Evolutionary conservation across 805 yeast genomes (phyloP), one percentile per base, ranked within the genome.

Genomic region (Candida suzukii): DNA sequence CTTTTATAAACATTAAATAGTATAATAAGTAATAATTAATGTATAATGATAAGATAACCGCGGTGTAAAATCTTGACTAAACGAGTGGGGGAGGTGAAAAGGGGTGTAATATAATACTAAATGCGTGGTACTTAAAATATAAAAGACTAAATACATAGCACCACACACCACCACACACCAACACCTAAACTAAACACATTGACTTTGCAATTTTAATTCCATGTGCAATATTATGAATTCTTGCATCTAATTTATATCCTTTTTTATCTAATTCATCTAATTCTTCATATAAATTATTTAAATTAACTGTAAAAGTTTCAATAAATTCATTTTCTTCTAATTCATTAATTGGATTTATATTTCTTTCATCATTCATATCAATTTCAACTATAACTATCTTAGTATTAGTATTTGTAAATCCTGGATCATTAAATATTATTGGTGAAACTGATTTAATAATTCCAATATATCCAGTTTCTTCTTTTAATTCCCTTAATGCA

Each of bases 391-490:
- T 80, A 2, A 91, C 93, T 44, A 91, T 64, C 20, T 80, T 79
- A 66, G 87, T 69, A 54, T 85, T 90, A 17, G 97, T 91, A 60
- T 91, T 88, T 51, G 95, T 83, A 57, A 84, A 87, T 44, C 82
- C 82, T 2, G 83, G 81, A 56, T 76, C 83, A 49, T 74, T 72
- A 59, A 55, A 71, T 33, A 68, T 54, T 36, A 49, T 47, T 16
- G 54, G 56, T 18, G 56, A 54, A 16, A 48, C 46, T 19, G 40
- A 42, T 20, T 47, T 37, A 37, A 78, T 80, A 34, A 63, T 74
- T 8, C 97, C 97, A 35, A 80, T 67, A 57, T 84, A 90, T 0
- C 99, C 99, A 0, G 98, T 90, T 57, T 91, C 99, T 60, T 91
- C 99, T 38, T 74, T 73, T 48, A 91, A 64, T 60, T 91, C 99